Base-by-base conservation (phyloP, 140 eudicot species). In the Senecio squalidus region DNA sequence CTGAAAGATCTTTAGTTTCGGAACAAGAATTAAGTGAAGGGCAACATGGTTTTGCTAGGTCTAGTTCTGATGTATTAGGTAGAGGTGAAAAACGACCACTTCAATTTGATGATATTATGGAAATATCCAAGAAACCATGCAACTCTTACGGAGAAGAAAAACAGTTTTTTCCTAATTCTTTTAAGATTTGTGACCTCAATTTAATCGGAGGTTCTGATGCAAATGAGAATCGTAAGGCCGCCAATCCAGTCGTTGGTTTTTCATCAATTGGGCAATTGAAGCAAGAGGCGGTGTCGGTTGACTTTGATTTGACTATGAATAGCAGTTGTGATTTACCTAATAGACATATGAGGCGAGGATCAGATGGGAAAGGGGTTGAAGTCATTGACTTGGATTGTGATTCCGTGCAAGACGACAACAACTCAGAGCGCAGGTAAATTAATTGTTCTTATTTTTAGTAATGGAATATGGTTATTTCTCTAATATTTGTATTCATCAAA, bases 121-220 rank as follows among this genome's bases (percentile, higher is more conserved):
- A 79, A 68, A 76, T 50, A 34, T 40, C 56, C 29, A 87, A 88
- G 70, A 88, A 72, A 70, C 71, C 79, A 38, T 71, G 71, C 58
- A 81, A 79, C 23, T 76, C 59, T 27, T 74, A 30, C 54, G 60
- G 80, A 60, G 88, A 87, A 70, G 95, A 84, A 69, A 92, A 88
- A 59, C 93, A 84, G 68, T 69, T 86, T 27, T 79, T 87, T 59
- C 89, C 96, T 6, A 76, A 79, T 58, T 83, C 96, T 25, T 91
- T 76, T 64, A 91, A 81, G 85, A 83, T 86, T 58, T 91, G 96
- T 46, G 98, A 91, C 74, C 92, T 91, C 53, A 91, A 86, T 84
- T 77, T 84, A 45, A 76, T 74, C 76, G 94, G 74, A 71, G 75
- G 55, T 64, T 76, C 94, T 70, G 96, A 83, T 48, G 72, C 55